Evolutionary conservation across 129 eudicot species (phyloP).

Genomic region (Pulicaria dysenterica): DNA sequence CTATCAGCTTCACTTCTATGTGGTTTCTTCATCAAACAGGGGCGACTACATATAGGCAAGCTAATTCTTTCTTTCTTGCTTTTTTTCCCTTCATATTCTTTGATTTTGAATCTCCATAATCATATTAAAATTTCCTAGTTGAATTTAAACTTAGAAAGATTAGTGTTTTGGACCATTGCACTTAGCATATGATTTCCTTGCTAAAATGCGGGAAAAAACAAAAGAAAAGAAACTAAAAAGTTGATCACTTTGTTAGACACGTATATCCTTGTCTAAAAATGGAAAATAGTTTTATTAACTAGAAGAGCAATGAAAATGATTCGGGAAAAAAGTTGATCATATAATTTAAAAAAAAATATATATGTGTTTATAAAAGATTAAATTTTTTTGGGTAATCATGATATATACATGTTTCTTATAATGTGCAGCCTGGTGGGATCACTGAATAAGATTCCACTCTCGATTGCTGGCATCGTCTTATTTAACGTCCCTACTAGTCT

Average conservation of each 20-base stretch:
- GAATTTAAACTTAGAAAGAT: no score
- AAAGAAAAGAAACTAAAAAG: not conserved
- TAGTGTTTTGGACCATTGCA: no score
- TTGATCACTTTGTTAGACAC: not conserved
- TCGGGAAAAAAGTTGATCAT: no score
- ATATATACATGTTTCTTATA: constrained; percentile 22
- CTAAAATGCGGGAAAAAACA: no score
- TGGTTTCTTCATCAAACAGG: constrained; percentile 99
- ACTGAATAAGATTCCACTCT: constrained; percentile 90
- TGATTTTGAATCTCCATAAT: not conserved
- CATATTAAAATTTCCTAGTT: no score
- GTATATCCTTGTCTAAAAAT: not conserved
- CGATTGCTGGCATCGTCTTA: constrained; percentile 83
- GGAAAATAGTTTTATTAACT: not conserved
- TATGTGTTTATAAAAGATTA: no score
- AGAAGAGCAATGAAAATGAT: no score
- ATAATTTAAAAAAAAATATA: no score
- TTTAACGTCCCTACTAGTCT: constrained; percentile 91
- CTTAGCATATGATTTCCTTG: no score
- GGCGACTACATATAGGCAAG: constrained; percentile 96
- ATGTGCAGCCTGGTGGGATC: constrained; percentile 93
- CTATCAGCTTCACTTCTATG: constrained; percentile 98
- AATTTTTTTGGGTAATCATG: not conserved
- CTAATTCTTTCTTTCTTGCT: not conserved
- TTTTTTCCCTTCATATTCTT: not conserved